Evolutionary conservation across 352 stramenopile species (phyloP).

Genomic region (Phytopythium boreale): DNA sequence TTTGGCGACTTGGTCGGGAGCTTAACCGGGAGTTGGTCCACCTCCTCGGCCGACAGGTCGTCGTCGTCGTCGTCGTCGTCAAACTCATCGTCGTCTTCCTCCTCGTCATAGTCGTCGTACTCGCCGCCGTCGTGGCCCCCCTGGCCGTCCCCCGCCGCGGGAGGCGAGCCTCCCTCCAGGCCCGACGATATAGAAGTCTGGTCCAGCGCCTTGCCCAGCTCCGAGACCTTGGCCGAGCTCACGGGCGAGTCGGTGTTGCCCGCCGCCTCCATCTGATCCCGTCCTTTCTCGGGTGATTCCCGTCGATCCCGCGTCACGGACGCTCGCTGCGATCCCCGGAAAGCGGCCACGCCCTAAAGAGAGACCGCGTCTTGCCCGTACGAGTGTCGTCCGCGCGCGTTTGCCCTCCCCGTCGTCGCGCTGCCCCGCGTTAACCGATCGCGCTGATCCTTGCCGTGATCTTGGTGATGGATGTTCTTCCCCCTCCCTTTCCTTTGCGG

Average conservation of each 20-base stretch:
- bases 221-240: slow-evolving; percentile 63
- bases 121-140: slow-evolving; percentile 1
- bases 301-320: background rate
- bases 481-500: slow-evolving; percentile 1
- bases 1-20: slow-evolving; percentile 65
- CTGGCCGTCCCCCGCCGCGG: slow-evolving; percentile 13
- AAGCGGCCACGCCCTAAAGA: background rate
- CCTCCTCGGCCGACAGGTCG: slow-evolving; percentile 8
- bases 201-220: slow-evolving; percentile 69
- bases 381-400: background rate
- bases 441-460: background rate
- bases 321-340: slow-evolving; percentile 6
- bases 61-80: slow-evolving; percentile 14
- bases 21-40: slow-evolving; percentile 9
- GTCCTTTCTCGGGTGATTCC: background rate
- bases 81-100: slow-evolving; percentile 12
- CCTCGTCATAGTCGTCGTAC: slow-evolving; percentile 8
- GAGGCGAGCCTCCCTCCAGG: slow-evolving; percentile 10
- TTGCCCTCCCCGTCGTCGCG: background rate
- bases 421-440: background rate
- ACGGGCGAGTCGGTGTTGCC: slow-evolving; percentile 20
- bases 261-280: slow-evolving; percentile 7
- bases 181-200: slow-evolving; percentile 67
- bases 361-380: background rate
- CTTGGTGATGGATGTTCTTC: slow-evolving; percentile 6